Evolutionary conservation across 129 eudicot genomes (phyloP), one percentile per base, ranked within the genome.

Genomic region (Apium graveolens): DNA sequence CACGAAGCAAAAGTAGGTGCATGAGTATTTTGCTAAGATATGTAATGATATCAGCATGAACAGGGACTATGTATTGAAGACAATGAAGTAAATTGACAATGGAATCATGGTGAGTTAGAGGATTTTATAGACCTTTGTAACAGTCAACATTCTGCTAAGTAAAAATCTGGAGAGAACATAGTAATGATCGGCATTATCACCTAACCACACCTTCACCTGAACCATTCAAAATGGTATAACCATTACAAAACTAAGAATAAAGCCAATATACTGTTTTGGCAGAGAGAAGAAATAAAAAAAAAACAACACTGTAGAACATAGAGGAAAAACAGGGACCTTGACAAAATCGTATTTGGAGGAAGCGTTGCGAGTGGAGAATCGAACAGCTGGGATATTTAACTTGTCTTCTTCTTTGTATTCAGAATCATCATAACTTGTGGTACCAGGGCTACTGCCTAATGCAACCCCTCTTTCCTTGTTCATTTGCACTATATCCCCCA

Each of bases 321-420:
- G 37, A 35, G 55, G 7, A 11, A 17, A 17, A 66, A 20, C 83
- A n/a, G 8, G 78, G 74, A 95, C 98, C 98, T 95, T 95, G 79
- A 95, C 98, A 79, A 95, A 95, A 85, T 95, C 98, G 86, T 95
- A 95, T 88, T 95, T 95, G 77, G 98, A 95, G 24, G 98, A 91
- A 83, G 91, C 91, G 45, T 90, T 95, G 26, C 97, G 93, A 78
- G 96, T 79, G 71, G 93, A 74, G 80, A 87, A 85, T n/a, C 88
- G 83, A 34, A 73, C 72, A 24, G 86, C 69, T 5, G 84, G 85
- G 7, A 80, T 13, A 78, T 83, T 76, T 42, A 82, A 83, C 44
- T 84, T 88, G 9, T 83, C 60, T 57, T 80, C 80, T 27, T 84
- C 88, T 32, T 82, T 80, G 31, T 71, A 80, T 43, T 77, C 86